These are phyloP conservation scores for Phaeodactylum tricornutum DNA, from an alignment of 108 stramenopile genomes.

Conservation along the genomic window DNA sequence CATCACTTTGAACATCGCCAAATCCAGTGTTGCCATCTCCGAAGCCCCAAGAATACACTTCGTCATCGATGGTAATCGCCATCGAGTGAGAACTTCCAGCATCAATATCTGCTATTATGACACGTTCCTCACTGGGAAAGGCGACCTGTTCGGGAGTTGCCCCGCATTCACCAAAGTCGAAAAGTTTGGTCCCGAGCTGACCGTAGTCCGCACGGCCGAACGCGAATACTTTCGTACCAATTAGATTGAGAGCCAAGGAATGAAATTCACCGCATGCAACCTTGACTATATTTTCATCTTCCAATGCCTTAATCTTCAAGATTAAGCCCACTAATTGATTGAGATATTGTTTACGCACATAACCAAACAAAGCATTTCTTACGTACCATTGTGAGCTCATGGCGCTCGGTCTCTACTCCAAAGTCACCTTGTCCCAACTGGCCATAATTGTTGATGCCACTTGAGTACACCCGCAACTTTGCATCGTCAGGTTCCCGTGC, in stretches of 20 bases:
- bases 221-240: conserved; percentile 49
- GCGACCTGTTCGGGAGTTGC: conserved; percentile 29
- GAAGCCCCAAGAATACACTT: conserved; percentile 91
- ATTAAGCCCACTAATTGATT: background rate
- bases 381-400: conserved; percentile 29
- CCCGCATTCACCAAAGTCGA: conserved; percentile 18
- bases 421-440: conserved; percentile 81
- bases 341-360: background rate
- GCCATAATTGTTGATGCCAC: conserved; percentile 87
- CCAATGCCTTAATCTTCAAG: conserved; percentile 20
- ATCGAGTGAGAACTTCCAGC: conserved; percentile 46
- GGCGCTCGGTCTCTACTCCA: conserved; percentile 13
- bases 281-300: conserved; percentile 36
- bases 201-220: conserved; percentile 86
- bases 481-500: conserved; percentile 26
- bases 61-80: conserved; percentile 48
- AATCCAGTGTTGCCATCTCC: conserved; percentile 41
- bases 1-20: conserved; percentile 22
- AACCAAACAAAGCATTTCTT: conserved; percentile 1
- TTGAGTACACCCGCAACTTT: conserved; percentile 37
- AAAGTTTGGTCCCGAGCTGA: conserved; percentile 50
- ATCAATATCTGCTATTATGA: conserved; percentile 1
- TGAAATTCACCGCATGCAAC: conserved; percentile 70
- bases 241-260: conserved; percentile 47
- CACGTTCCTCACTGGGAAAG: conserved; percentile 20